Evolutionary conservation across 495 filamentous ascomycete genomes (phyloP).

Genomic region (Penicillium tannophilum): DNA sequence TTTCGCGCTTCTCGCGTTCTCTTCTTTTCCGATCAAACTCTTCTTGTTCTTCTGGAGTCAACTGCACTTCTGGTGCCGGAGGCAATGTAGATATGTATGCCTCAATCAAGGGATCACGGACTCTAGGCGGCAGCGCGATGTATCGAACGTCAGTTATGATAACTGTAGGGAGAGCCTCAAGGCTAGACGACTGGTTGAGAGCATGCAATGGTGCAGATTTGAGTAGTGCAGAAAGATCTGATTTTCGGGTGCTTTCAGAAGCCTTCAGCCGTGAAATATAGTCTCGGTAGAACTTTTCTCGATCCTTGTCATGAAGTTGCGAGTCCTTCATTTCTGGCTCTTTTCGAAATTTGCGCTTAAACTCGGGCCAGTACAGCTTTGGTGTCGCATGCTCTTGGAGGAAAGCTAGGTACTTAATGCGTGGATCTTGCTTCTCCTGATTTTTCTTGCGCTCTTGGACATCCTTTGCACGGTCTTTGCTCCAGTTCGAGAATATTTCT

Average conservation of each 20-base stretch:
- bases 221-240: conserved; percentile 76
- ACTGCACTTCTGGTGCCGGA: conserved; percentile 59
- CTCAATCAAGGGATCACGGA: conserved; percentile 73
- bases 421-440: conserved; percentile 81
- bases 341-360: conserved; percentile 85
- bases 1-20: conserved; percentile 69
- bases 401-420: conserved; percentile 81
- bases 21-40: conserved; percentile 61
- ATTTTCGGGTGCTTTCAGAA: conserved; percentile 71
- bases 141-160: conserved; percentile 79
- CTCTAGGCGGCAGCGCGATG: conserved; percentile 69
- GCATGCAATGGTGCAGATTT: conserved; percentile 64
- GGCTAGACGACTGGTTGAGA: conserved; percentile 66
- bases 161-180: conserved; percentile 64
- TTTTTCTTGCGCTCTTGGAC: conserved; percentile 72
- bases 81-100: conserved; percentile 74
- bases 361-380: conserved; percentile 96
- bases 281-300: conserved; percentile 90
- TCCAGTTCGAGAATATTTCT: conserved; percentile 83
- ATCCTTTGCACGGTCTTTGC: conserved; percentile 65
- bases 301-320: conserved; percentile 78
- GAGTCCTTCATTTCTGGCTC: conserved; percentile 78
- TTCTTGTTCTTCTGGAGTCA: conserved; percentile 59
- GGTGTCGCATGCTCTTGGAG: conserved; percentile 78
- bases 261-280: conserved; percentile 78